Conservation (phyloP, 495 filamentous ascomycete species). For the Xylaria intraflava region DNA sequence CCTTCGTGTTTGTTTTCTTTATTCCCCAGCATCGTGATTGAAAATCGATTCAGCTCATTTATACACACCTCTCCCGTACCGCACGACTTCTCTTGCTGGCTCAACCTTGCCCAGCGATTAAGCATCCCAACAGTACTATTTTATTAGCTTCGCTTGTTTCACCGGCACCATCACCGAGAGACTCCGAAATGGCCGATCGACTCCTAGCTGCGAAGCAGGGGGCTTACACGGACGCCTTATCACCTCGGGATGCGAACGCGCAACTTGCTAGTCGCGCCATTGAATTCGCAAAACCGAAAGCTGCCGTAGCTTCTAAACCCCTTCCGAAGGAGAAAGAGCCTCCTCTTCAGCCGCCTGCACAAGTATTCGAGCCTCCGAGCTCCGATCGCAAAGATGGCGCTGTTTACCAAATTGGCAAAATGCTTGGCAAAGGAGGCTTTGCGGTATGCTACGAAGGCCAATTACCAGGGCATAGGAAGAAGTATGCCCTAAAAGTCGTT, state of each 20-base stretch:
- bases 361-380: constrained; percentile 66
- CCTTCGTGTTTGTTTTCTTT: constrained; percentile 4
- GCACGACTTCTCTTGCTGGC: neutral
- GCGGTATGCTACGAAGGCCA: constrained; percentile 82
- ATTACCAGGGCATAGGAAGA: constrained; percentile 43
- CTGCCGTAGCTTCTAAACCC: constrained; percentile 46
- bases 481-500: constrained; percentile 85
- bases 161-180: neutral
- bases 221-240: constrained; percentile 60
- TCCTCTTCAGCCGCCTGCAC: constrained; percentile 67
- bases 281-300: constrained; percentile 47
- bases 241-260: constrained; percentile 64
- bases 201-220: constrained; percentile 31
- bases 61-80: neutral
- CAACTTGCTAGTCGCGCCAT: constrained; percentile 37
- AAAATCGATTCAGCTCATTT: neutral
- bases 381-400: constrained; percentile 58
- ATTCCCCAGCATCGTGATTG: neutral
- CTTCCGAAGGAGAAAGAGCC: constrained; percentile 58
- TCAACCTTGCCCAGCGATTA: neutral
- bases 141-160: constrained; percentile 11
- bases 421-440: constrained; percentile 90
- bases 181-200: constrained; percentile 25
- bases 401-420: constrained; percentile 72
- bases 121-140: neutral